Evolutionary conservation across 257 asterid species (phyloP).

Genomic region (Vinca minor): DNA sequence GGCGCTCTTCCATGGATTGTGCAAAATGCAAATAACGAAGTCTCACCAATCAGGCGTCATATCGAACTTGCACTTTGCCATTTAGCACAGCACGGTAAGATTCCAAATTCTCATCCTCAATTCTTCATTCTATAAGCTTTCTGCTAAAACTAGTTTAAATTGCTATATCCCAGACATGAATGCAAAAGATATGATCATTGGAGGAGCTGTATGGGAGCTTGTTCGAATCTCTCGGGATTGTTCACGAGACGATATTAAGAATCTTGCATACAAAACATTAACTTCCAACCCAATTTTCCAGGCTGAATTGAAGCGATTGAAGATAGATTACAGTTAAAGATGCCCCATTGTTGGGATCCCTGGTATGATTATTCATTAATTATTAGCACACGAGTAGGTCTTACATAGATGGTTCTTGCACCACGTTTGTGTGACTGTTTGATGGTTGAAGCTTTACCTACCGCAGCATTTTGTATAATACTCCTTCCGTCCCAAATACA

Average conservation of each 20-base stretch:
- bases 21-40: conserved; percentile 69
- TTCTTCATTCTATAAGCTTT: conserved; percentile 1
- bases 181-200: conserved; percentile 57
- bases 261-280: conserved; percentile 53
- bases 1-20: conserved; percentile 81
- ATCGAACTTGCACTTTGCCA: conserved; percentile 82
- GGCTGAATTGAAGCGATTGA: conserved; percentile 49
- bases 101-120: conserved; percentile 6
- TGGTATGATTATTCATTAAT: neutral
- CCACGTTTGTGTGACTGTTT: too few relatives aligned
- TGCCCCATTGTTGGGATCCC: conserved; percentile 2
- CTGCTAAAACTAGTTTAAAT: conserved; percentile 7
- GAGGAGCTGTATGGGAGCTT: conserved; percentile 75
- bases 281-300: conserved; percentile 48
- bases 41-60: conserved; percentile 63
- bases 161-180: conserved; percentile 52
- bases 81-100: conserved; percentile 67
- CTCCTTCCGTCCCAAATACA: too few relatives aligned
- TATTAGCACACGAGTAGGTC: conserved; percentile 16
- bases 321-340: conserved; percentile 42
- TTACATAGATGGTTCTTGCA: too few relatives aligned
- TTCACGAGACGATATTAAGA: conserved; percentile 60
- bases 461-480: too few relatives aligned
- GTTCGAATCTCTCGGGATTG: conserved; percentile 66
- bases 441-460: too few relatives aligned